These are phyloP conservation scores for Wickerhamiella occidentalis DNA, from an alignment of 805 yeast species.

Conservation along the genomic window DNA sequence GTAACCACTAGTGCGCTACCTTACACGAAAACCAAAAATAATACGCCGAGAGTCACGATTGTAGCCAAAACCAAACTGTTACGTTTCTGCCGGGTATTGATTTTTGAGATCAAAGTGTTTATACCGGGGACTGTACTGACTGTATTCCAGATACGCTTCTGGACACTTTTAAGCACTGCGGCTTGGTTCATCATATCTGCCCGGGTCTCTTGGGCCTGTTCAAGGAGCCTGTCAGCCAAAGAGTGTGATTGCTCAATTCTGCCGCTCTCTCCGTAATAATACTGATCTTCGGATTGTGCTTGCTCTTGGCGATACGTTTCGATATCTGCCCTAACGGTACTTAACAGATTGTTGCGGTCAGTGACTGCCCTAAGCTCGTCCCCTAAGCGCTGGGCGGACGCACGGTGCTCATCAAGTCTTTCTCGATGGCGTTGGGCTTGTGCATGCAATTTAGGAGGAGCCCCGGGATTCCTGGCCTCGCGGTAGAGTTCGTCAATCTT, in stretches of 20 bases:
- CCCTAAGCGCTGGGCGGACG: constrained; percentile 48
- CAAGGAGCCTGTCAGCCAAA: constrained; percentile 65
- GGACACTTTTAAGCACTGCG: constrained; percentile 48
- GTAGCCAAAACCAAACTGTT: constrained; percentile 74
- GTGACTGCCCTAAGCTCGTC: constrained; percentile 58
- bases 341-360: constrained; percentile 58
- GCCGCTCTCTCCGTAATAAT: constrained; percentile 63
- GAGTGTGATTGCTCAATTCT: constrained; percentile 62
- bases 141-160: constrained; percentile 46
- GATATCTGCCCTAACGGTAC: constrained; percentile 69
- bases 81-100: constrained; percentile 78
- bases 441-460: constrained; percentile 62
- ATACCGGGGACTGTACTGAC: constrained; percentile 72
- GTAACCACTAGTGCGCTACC: too few species aligned
- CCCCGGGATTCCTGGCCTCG: constrained; percentile 33
- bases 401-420: constrained; percentile 54
- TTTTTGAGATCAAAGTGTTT: constrained; percentile 58
- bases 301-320: constrained; percentile 45
- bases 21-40: constrained; percentile 46
- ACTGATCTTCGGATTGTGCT: constrained; percentile 42
- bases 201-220: constrained; percentile 81
- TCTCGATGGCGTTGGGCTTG: constrained; percentile 78
- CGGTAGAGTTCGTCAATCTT: constrained; percentile 22
- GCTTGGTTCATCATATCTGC: constrained; percentile 73
- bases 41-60: constrained; percentile 59